These are phyloP conservation scores for Rhodotorula sp. DNA, from an alignment of 1,284 basidiomycete species.

Conservation along the genomic window DNA sequence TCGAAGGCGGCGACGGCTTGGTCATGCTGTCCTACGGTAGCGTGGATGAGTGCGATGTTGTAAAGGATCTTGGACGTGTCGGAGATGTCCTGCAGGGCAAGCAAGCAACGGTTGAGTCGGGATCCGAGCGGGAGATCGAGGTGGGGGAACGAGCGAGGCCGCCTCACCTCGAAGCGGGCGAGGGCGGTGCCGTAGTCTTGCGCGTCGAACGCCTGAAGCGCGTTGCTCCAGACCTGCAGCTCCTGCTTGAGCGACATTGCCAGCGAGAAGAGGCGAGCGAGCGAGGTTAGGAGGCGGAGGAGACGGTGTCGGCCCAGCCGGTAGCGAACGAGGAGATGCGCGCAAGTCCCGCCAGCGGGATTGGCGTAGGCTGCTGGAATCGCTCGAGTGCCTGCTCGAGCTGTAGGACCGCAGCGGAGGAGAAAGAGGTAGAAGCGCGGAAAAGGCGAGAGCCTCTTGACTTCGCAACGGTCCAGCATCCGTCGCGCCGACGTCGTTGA, in stretches of 20 bases:
- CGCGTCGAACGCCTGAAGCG: constrained; percentile 75
- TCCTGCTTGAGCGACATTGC: constrained; percentile 58
- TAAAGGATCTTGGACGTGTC: constrained; percentile 82
- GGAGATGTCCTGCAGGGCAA: constrained; percentile 14
- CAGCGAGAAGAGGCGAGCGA: too few relatives aligned
- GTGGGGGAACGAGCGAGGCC: not conserved
- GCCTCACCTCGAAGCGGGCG: constrained; percentile 68
- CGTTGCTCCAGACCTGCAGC: constrained; percentile 79
- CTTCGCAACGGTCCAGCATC: too few relatives aligned
- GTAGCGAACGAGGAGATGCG: not conserved
- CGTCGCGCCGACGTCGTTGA: too few relatives aligned
- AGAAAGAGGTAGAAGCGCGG: too few relatives aligned
- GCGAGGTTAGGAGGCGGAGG: too few relatives aligned
- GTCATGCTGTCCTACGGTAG: constrained; percentile 81
- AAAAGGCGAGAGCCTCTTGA: too few relatives aligned
- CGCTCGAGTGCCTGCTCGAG: too few relatives aligned
- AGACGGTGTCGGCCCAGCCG: not conserved
- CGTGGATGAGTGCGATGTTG: constrained; percentile 87
- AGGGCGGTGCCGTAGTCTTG: constrained; percentile 74
- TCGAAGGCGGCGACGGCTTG: constrained; percentile 68
- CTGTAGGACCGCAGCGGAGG: too few relatives aligned
- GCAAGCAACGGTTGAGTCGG: not conserved
- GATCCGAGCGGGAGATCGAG: not conserved
- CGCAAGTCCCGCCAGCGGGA: too few relatives aligned
- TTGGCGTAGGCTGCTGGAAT: too few relatives aligned